Base-by-base conservation (phyloP, 2,329 filamentous ascomycete species). In the Ophiostoma pallidulum region DNA sequence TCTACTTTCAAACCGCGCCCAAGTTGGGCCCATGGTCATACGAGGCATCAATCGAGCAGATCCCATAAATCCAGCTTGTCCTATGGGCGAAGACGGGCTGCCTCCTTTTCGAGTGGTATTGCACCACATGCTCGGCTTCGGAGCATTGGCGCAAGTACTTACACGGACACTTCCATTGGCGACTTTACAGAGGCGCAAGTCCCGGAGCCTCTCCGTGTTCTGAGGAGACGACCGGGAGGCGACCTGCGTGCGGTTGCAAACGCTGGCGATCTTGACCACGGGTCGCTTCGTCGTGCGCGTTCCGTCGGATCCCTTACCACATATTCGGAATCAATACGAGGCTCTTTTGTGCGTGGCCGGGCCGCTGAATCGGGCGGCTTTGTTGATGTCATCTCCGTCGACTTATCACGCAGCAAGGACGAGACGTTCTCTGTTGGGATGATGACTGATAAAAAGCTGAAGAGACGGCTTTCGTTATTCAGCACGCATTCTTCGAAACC, bases 151-250 rank as follows among this genome's bases (percentile, higher is more conserved):
- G 79, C 77, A 4, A 78, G 71, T 0, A 74, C 73, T 0, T 70
- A 70, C 37, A 78, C 77, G 0, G 74, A 66, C 33, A 62, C 56
- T 5, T 81, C 78, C 2, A 65, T 72, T 19, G 66, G 66, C 6
- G 70, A 68, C 4, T 59, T 67, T 4, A 70, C 71, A 0, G 69
- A 70, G 7, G 69, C 66, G 51, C 45, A 70, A 2, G 61, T 72
- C 41, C 71, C 75, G 1, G 66, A 67, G 18, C 78, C 78, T n/a
- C 64, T 77, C 7, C 76, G 81, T 38, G 71, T 82, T 36, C 71
- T 92, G 52, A 75, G 86, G 51, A 72, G 86, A 59, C 74, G 82
- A 13, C 86, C 85, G 7, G 86, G 86, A 41, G 85, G 86, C 29
- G 80, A 91, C 60, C 65, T 92, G 41, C 76, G 82, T 52, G 82